phyloP scores from a whole-genome alignment of 1,284 basidiomycete genomes.

The Athelia psychrophila region DNA sequence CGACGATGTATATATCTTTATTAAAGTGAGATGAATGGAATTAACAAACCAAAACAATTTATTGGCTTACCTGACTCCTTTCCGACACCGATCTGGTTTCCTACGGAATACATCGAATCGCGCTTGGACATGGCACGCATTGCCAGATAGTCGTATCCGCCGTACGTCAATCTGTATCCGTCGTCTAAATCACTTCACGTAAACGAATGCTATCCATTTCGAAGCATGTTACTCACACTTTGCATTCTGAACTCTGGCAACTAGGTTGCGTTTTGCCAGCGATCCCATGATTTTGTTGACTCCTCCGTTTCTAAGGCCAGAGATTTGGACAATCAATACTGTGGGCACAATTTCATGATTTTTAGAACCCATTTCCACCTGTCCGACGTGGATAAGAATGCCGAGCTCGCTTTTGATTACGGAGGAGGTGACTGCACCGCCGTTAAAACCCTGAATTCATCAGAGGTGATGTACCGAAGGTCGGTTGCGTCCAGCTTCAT shows the following conservation, averaged over 20 bases:
- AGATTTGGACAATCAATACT: slow-evolving; percentile 86
- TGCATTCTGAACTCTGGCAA: slow-evolving; percentile 87
- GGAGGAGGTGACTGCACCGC: slow-evolving; percentile 57
- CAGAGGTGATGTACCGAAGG: slow-evolving; percentile 87
- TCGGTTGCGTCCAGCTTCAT: slow-evolving; percentile 98
- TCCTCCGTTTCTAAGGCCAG: slow-evolving; percentile 86
- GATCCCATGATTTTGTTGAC: slow-evolving; percentile 92
- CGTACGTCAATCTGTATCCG: slow-evolving; percentile 95
- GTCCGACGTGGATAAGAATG: slow-evolving; percentile 6
- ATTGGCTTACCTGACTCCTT: slow-evolving; percentile 83
- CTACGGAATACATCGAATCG: slow-evolving; percentile 85
- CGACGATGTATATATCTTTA: slow-evolving; percentile 91
- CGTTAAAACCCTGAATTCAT: slow-evolving; percentile 93
- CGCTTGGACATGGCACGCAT: slow-evolving; percentile 91
- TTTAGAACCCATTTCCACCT: slow-evolving; percentile 98
- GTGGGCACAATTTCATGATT: slow-evolving; percentile 97
- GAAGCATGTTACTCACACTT: slow-evolving; percentile 66
- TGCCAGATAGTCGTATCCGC: slow-evolving; percentile 95
- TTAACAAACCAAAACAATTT: not conserved
- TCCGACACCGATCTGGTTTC: slow-evolving; percentile 97
- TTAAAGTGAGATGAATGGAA: not conserved
- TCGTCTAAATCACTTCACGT: slow-evolving; percentile 71
- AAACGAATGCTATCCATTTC: not conserved
- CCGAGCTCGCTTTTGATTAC: not conserved
- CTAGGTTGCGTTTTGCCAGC: slow-evolving; percentile 88